Percentiles rank a stretch among this genome's conserved stretches.
Evolutionary conservation across 2,329 filamentous ascomycete species (phyloP).

Genomic region (Hymenoscyphus infarciens): DNA sequence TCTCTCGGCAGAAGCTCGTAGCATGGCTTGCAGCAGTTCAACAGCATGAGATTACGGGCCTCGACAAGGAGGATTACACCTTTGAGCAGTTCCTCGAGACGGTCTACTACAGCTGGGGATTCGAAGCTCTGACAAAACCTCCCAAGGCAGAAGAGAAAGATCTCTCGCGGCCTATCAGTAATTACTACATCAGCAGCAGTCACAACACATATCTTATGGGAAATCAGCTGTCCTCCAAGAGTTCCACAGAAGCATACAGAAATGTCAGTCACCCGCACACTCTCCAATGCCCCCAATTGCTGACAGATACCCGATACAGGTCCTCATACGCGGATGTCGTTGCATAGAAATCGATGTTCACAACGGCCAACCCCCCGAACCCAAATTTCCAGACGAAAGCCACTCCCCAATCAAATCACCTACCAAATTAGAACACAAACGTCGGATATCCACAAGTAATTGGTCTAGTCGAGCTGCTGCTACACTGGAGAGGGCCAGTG

Average conservation of each 20-base stretch:
- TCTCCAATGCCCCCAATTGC: neutral
- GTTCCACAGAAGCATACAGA: constrained; percentile 72
- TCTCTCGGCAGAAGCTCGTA: constrained; percentile 42
- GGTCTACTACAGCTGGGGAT: constrained; percentile 29
- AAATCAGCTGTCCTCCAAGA: constrained; percentile 76
- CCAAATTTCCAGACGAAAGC: constrained; percentile 3
- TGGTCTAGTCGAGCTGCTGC: constrained; percentile 33
- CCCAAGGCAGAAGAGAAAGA: constrained; percentile 27
- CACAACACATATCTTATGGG: constrained; percentile 92
- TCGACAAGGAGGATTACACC: constrained; percentile 32
- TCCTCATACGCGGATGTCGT: constrained; percentile 72
- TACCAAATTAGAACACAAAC: constrained; percentile 44
- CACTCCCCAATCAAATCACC: constrained; percentile 21
- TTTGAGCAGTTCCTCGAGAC: constrained; percentile 35
- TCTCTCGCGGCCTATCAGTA: constrained; percentile 40
- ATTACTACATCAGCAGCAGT: constrained; percentile 92
- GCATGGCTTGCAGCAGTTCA: constrained; percentile 51
- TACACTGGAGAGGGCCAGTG: constrained; percentile 30
- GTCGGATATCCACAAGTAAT: constrained; percentile 32
- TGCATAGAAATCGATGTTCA: constrained; percentile 96
- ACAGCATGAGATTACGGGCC: constrained; percentile 27
- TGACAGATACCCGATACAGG: constrained; percentile 41
- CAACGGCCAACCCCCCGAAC: constrained; percentile 58
- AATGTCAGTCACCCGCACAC: constrained; percentile 50
- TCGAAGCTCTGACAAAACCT: constrained; percentile 28